phyloP scores from a whole-genome alignment of 2,329 filamentous ascomycete genomes.

The Penicillium sp. region DNA sequence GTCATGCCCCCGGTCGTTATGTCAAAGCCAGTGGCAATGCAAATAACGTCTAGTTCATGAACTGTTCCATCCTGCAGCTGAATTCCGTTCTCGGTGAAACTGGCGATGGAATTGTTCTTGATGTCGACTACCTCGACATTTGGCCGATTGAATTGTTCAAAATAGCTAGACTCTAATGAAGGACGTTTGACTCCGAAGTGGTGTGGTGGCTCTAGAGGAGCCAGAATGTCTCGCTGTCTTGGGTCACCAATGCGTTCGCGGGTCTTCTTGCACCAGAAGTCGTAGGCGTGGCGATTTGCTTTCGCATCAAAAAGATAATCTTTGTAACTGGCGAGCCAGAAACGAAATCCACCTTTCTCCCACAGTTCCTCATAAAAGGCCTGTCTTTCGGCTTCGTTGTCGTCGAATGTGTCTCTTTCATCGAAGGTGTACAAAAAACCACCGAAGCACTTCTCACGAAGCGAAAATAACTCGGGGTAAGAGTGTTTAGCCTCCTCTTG shows the following conservation, averaged over 20 bases:
- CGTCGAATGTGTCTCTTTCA: conserved; percentile 52
- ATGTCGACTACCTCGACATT: conserved; percentile 55
- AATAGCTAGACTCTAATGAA: conserved; percentile 55
- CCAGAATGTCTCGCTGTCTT: conserved; percentile 55
- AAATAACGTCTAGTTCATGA: conserved; percentile 46
- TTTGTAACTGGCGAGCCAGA: conserved; percentile 60
- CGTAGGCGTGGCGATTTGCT: conserved; percentile 59
- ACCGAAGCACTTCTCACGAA: conserved; percentile 58
- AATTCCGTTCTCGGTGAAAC: conserved; percentile 48
- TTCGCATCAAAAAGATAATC: conserved; percentile 54
- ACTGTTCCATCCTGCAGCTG: conserved; percentile 41
- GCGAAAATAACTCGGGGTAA: conserved; percentile 58
- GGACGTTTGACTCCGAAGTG: conserved; percentile 60
- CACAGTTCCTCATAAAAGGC: conserved; percentile 56
- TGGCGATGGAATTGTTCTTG: conserved; percentile 48
- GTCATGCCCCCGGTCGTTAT: conserved; percentile 47
- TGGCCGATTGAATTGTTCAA: conserved; percentile 52
- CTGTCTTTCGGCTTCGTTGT: conserved; percentile 24
- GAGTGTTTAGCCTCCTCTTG: conserved; percentile 52
- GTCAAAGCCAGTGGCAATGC: conserved; percentile 52
- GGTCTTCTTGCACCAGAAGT: conserved; percentile 61
- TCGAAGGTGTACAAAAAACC: conserved; percentile 66
- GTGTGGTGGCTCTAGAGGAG: conserved; percentile 58
- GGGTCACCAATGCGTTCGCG: conserved; percentile 57
- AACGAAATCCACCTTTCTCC: conserved; percentile 59